A percentile compares a stretch with the other conserved stretches of the same genome.
Evolutionary conservation across 306 rosid genomes (phyloP).

Genomic region (Phaseolus lunatus): DNA sequence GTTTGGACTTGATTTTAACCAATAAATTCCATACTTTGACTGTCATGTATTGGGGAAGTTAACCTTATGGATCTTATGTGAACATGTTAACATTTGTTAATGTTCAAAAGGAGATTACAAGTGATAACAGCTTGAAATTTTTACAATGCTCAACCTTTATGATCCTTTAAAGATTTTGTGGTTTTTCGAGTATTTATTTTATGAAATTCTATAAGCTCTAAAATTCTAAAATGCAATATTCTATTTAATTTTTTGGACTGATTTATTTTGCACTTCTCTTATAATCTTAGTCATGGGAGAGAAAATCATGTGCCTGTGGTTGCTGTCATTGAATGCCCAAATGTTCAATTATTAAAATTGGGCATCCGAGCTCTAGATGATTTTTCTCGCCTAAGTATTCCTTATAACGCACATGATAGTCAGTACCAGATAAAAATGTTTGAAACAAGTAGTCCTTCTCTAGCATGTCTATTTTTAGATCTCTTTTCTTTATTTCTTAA

Average conservation of each 20-base stretch:
- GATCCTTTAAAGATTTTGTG: background rate
- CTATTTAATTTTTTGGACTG: constrained; percentile 17
- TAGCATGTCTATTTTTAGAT: constrained; percentile 26
- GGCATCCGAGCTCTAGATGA: constrained; percentile 77
- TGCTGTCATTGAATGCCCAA: constrained; percentile 93
- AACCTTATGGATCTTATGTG: constrained; percentile 12
- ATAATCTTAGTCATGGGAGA: constrained; percentile 58
- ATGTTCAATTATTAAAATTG: constrained; percentile 67
- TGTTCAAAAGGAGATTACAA: constrained; percentile 30
- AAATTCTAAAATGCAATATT: constrained; percentile 15
- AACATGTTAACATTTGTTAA: constrained; percentile 21
- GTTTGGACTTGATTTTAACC: constrained; percentile 33
- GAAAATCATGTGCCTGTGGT: constrained; percentile 80
- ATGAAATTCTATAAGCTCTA: constrained; percentile 4
- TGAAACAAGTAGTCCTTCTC: constrained; percentile 38
- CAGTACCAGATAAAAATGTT: constrained; percentile 98
- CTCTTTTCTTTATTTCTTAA: background rate
- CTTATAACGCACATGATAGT: constrained; percentile 92
- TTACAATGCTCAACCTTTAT: constrained; percentile 12
- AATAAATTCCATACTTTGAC: constrained; percentile 27
- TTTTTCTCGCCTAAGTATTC: constrained; percentile 87
- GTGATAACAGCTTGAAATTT: constrained; percentile 35
- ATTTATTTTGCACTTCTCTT: constrained; percentile 30
- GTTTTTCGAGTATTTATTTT: constrained; percentile 20
- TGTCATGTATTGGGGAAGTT: background rate